These are phyloP conservation scores for Camelina hispida DNA, from an alignment of 345 rosid genomes.

Conservation along the genomic window DNA sequence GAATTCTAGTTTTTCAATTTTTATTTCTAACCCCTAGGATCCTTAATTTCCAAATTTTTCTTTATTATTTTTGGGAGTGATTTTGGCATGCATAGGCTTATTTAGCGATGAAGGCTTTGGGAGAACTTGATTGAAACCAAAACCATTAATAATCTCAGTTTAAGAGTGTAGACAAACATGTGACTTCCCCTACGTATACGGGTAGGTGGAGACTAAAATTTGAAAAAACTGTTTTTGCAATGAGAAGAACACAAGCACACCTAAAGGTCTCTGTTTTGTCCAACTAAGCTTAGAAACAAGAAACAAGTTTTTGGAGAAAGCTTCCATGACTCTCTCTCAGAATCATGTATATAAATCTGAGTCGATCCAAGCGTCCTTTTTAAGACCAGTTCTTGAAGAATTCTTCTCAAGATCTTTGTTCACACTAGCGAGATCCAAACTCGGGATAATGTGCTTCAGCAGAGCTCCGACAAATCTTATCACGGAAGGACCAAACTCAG, in stretches of 20 bases:
- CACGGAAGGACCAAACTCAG: conserved; percentile 63
- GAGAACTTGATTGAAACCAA: too few species aligned
- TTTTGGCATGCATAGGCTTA: too few species aligned
- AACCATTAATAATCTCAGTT: too few species aligned
- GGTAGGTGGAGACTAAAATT: too few species aligned
- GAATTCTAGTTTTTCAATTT: too few species aligned
- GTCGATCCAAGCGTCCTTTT: conserved; percentile 38
- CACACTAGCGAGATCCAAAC: conserved; percentile 37
- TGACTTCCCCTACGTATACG: too few species aligned
- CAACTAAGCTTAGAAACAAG: conserved; percentile 18
- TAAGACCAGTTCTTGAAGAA: conserved; percentile 34
- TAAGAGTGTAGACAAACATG: too few species aligned
- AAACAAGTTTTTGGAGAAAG: not conserved
- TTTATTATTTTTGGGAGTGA: too few species aligned
- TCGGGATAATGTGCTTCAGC: conserved; percentile 55
- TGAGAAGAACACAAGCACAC: conserved; percentile 14
- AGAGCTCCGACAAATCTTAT: conserved; percentile 57
- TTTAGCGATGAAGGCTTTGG: too few species aligned
- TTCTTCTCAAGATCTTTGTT: conserved; percentile 37
- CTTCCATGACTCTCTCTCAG: not conserved
- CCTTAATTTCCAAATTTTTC: too few species aligned
- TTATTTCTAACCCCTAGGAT: too few species aligned
- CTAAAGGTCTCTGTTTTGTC: conserved; percentile 24
- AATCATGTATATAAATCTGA: conserved; percentile 45
- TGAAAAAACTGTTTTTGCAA: conserved; percentile 22